Base-by-base conservation (phyloP, 768 basidiomycete species). In the Russula compacta region DNA sequence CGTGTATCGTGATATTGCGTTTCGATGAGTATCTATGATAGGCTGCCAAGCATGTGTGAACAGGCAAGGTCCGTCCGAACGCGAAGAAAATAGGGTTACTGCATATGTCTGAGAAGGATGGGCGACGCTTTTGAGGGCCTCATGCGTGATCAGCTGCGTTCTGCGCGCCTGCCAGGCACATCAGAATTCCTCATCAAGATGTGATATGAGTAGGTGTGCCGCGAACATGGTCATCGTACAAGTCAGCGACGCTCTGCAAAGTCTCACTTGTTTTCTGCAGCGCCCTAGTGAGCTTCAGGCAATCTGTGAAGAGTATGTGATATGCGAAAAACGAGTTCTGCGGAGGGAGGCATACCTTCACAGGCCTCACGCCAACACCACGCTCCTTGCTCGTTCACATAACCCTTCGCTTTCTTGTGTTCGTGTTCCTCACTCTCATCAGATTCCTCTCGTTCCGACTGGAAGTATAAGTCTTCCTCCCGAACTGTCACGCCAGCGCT, bases 351-450 rank as follows among this genome's bases (percentile, higher is more conserved):
- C 74, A 14, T 66, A 88, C 89, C 84, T 69, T 79, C 72, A 69
- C 91, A 92, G 3, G 78, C 78, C 56, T 93, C 89, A 29, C 84
- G 78, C 90, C 91, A 95, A 70, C 90, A 92, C 88, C 92, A 89
- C 3, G 88, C 90, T 1, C 88, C 86, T 29, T 88, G 81, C 9
- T 77, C 75, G 64, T 92, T 92, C 56, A 83, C 67, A 53, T 86
- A 68, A 0, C 87, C 86, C 59, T 78, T 82, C n/a, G 70, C 70
- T 57, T 77, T 78, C 40, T 67, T 57, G 21, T 46, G 52, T 35
- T 68, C 64, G 21, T 46, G 52, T 29, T 68, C 64, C 4, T 61
- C 50, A 67, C 7, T 7, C 62, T 71, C 66, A 21, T 68, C 68
- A 4, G 72, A 64, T 14, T 73, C 72, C 12, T 77, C 78, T 55